phyloP scores from a whole-genome alignment of 768 basidiomycete genomes.

The Omphalotus guepiniiformis region DNA sequence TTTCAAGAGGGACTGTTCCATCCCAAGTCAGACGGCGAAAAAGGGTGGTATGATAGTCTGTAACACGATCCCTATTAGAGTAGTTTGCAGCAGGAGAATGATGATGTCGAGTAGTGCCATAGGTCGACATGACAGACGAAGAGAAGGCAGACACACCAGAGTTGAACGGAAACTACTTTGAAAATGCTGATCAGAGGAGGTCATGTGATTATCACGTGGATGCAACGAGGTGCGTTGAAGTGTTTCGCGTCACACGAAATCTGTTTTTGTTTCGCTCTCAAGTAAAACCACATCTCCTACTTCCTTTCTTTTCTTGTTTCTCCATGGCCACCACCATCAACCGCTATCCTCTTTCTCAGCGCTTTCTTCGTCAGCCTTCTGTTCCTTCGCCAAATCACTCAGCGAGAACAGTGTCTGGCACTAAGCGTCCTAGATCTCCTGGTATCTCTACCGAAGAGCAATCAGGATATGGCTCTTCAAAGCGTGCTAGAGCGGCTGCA shows the following conservation, averaged over 20 bases:
- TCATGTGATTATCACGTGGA: background rate
- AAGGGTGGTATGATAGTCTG: slow-evolving; percentile 63
- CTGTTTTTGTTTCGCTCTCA: too few relatives aligned
- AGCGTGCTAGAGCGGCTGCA: slow-evolving; percentile 40
- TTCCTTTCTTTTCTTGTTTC: slow-evolving; percentile 17
- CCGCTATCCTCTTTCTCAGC: slow-evolving; percentile 46
- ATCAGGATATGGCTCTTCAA: slow-evolving; percentile 30
- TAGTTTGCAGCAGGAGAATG: slow-evolving; percentile 25
- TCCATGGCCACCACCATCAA: slow-evolving; percentile 43
- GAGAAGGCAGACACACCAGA: background rate
- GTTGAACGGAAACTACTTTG: background rate
- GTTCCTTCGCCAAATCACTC: slow-evolving; percentile 30
- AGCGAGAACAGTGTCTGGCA: slow-evolving; percentile 1
- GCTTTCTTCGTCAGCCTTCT: slow-evolving; percentile 31
- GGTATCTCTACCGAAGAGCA: slow-evolving; percentile 42
- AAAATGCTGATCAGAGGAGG: background rate
- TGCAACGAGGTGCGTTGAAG: background rate
- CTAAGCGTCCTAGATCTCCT: slow-evolving; percentile 25
- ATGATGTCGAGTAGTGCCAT: slow-evolving; percentile 49
- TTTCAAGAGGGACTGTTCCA: slow-evolving; percentile 83
- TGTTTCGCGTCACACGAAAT: background rate
- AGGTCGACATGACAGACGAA: slow-evolving; percentile 40
- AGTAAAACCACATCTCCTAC: too few relatives aligned
- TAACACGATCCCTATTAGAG: slow-evolving; percentile 32
- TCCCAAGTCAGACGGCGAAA: slow-evolving; percentile 91